A percentile compares a stretch with the other conserved stretches of the same genome.
phyloP scores from a whole-genome alignment of 176 grass and related monocot species.

The Coix lacrymajobi region DNA sequence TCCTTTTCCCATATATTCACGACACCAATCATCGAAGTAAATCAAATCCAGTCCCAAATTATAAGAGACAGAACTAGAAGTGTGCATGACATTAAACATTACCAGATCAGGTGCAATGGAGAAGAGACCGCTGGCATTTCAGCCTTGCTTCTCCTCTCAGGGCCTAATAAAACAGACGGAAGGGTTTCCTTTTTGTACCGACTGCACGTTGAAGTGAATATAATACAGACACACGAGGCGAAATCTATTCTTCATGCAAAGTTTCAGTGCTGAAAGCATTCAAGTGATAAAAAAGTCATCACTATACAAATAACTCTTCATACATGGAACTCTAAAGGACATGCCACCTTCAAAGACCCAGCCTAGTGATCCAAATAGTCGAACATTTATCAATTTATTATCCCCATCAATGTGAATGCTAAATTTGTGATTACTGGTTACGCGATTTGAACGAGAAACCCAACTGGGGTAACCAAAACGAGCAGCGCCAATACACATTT shows the following conservation, averaged over 20 bases:
- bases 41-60: background rate
- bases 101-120: background rate
- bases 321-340: background rate
- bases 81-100: background rate
- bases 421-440: background rate
- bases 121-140: background rate
- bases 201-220: background rate
- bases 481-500: background rate
- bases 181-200: background rate
- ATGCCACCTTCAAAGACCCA: background rate
- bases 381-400: background rate
- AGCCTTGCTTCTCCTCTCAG: background rate
- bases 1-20: background rate
- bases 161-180: background rate
- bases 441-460: background rate
- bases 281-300: background rate
- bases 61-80: background rate
- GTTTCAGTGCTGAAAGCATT: background rate
- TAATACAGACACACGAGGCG: background rate
- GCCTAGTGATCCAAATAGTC: background rate
- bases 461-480: background rate
- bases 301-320: background rate
- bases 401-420: background rate
- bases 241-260: background rate
- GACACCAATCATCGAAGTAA: background rate